Conservation (phyloP, 1,139 yeast genomes). For the Yamadazyma atlantica region DNA sequence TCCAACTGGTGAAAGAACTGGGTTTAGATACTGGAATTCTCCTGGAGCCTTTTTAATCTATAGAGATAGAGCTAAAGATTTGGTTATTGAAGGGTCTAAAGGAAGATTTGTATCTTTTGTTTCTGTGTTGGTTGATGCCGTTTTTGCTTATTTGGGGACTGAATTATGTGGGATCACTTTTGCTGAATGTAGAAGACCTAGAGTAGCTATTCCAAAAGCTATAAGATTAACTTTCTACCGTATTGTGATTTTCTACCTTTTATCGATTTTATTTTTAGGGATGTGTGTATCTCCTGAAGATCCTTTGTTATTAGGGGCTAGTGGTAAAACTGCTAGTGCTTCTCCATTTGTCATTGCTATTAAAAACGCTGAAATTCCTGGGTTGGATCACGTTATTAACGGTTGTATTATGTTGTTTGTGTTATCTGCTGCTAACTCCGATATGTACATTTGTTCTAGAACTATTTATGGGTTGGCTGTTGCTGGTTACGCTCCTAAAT, state of each 20-base stretch:
- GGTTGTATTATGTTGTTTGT: conserved; percentile 47
- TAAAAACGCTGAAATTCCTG: conserved; percentile 41
- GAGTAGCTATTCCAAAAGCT: conserved; percentile 75
- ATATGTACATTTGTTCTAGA: conserved; percentile 49
- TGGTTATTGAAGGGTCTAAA: conserved; percentile 21
- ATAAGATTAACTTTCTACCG: conserved; percentile 75
- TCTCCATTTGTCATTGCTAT: conserved; percentile 68
- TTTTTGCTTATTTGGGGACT: conserved; percentile 76
- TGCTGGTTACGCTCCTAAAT: conserved; percentile 53
- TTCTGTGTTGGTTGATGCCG: conserved; percentile 69
- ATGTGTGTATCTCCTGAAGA: conserved; percentile 75
- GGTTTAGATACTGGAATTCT: conserved; percentile 64
- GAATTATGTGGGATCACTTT: conserved; percentile 69
- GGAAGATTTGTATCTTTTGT: conserved; percentile 63
- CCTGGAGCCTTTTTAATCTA: conserved; percentile 63
- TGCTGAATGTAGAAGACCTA: conserved; percentile 76
- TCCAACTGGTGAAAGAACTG: conserved; percentile 60
- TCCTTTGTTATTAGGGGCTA: conserved; percentile 43
- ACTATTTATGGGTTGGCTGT: conserved; percentile 45
- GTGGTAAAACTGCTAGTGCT: conserved; percentile 62
- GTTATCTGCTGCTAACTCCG: conserved; percentile 49
- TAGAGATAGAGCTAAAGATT: conserved; percentile 25
- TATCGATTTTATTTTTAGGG: conserved; percentile 67
- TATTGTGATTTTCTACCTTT: conserved; percentile 66
- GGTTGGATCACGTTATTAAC: conserved; percentile 47